Conservation (phyloP, 208 protist species). For the Crithidia mellificae region DNA sequence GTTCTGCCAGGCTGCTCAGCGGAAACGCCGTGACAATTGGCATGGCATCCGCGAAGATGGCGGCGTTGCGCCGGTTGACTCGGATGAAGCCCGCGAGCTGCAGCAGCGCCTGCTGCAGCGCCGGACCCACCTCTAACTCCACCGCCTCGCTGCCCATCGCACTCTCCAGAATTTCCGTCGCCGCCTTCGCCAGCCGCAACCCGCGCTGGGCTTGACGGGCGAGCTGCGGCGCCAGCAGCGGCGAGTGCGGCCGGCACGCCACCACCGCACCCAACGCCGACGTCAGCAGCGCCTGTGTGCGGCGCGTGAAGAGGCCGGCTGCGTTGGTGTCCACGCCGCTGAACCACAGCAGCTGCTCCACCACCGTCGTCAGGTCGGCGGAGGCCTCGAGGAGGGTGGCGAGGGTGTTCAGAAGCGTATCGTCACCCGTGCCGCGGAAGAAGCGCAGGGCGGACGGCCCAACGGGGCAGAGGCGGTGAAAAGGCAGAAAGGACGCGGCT, state of each 20-base stretch:
- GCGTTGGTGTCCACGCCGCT: slow-evolving; percentile 35
- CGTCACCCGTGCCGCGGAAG: slow-evolving; percentile 44
- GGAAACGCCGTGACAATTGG: slow-evolving; percentile 23
- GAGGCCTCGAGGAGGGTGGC: slow-evolving; percentile 55
- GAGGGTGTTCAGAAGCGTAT: slow-evolving; percentile 45
- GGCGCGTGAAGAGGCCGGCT: slow-evolving; percentile 31
- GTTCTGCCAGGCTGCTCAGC: not conserved
- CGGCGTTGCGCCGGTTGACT: slow-evolving; percentile 23
- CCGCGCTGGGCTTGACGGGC: slow-evolving; percentile 23
- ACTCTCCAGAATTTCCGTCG: slow-evolving; percentile 24
- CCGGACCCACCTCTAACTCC: slow-evolving; percentile 20
- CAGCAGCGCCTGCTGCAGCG: slow-evolving; percentile 23
- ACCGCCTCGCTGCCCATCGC: not conserved
- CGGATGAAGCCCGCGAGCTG: slow-evolving; percentile 33
- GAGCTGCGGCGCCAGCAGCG: slow-evolving; percentile 33
- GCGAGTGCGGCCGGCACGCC: slow-evolving; percentile 23
- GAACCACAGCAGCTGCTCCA: slow-evolving; percentile 63
- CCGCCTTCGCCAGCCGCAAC: slow-evolving; percentile 26
- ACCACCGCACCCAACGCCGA: slow-evolving; percentile 28
- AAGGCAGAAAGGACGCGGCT: slow-evolving; percentile 7
- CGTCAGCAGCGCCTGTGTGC: slow-evolving; percentile 44
- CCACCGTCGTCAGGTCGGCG: slow-evolving; percentile 35
- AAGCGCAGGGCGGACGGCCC: slow-evolving; percentile 51
- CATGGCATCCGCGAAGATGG: slow-evolving; percentile 24
- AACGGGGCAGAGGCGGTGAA: slow-evolving; percentile 35